Conservation (phyloP, 371 early-diverging fungal species). For the Haplosporangium sp. region DNA sequence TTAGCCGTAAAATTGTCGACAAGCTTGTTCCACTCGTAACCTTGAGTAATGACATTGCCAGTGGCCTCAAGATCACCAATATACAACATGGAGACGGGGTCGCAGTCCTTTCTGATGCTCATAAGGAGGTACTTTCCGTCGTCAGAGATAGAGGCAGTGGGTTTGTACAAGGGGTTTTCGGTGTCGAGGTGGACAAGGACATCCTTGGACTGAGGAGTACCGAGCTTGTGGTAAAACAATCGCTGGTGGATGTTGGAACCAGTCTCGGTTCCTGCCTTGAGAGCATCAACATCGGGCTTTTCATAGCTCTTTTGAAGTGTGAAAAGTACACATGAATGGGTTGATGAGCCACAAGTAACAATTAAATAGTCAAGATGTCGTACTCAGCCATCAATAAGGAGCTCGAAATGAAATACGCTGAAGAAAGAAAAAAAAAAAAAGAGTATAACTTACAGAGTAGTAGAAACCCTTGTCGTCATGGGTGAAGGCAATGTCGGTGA, state of each 20-base stretch:
- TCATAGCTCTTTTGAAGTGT: constrained; percentile 44
- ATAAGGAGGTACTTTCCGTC: constrained; percentile 71
- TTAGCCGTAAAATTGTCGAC: constrained; percentile 65
- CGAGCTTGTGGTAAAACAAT: constrained; percentile 58
- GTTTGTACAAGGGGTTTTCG: constrained; percentile 59
- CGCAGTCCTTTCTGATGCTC: constrained; percentile 56
- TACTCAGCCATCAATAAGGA: no score
- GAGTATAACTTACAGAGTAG: constrained; percentile 56
- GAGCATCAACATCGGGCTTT: constrained; percentile 52
- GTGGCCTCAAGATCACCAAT: constrained; percentile 58
- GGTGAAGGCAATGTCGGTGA: constrained; percentile 65
- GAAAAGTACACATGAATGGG: no score
- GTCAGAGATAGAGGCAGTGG: constrained; percentile 53
- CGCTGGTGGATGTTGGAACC: constrained; percentile 60
- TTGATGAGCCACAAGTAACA: no score
- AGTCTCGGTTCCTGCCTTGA: constrained; percentile 75
- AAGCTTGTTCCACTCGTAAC: constrained; percentile 50
- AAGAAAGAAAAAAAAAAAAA: no score
- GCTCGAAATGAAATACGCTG: no score
- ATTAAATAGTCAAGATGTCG: neutral
- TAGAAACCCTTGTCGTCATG: constrained; percentile 76
- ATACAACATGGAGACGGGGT: constrained; percentile 65
- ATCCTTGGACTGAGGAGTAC: constrained; percentile 66
- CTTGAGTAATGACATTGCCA: constrained; percentile 3
- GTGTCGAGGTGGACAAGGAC: constrained; percentile 60